Evolutionary conservation across 129 eudicot species (phyloP), one percentile per base, ranked within the genome.

Genomic region (Dittrichia graveolens): DNA sequence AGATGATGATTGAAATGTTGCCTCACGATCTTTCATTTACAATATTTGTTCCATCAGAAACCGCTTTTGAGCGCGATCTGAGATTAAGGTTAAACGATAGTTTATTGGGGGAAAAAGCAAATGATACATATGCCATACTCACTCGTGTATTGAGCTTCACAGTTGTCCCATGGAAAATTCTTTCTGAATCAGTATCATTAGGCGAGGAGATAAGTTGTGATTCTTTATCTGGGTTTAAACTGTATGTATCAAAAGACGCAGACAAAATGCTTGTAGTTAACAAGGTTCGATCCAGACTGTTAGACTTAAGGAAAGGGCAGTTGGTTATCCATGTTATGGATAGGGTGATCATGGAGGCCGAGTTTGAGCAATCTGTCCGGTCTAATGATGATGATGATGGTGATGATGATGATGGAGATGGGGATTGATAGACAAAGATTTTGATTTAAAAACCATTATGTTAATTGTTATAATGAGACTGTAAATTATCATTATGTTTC

Each of bases 321-420:
- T 40, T 85, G n/a, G 80, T 87, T 58, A 75, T 85, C 34, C 89
- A 93, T 84, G 67, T 93, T 4, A 84, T 85, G 90, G 89, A 87
- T 80, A 87, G 96, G n/a, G 96, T 84, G 15, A 69, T 89, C 16
- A 92, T 89, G 98, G 96, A 89, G 80, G 86, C 96, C 1, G 97
- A 85, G 38, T 93, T 93, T 82, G 87, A 85, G 78, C 83, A 87
- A 59, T 89, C 95, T 0, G 75, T 93, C 72, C 75, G 45, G 71
- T 78, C 82, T 50, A 84, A 79, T 73, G 79, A 81, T 62, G 79
- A 80, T 18, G 92, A 79, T 73, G 79, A 81, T 62, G 79, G 78
- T 18, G 92, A 80, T 61, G 75, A 76, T 24, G 31, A 24, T 24
- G 31, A 80, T 61, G 75, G 71, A 14, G 92, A 76, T 54, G 50